Base-by-base conservation (phyloP, 495 filamentous ascomycete genomes). In the Lasiosphaeria ovina region DNA sequence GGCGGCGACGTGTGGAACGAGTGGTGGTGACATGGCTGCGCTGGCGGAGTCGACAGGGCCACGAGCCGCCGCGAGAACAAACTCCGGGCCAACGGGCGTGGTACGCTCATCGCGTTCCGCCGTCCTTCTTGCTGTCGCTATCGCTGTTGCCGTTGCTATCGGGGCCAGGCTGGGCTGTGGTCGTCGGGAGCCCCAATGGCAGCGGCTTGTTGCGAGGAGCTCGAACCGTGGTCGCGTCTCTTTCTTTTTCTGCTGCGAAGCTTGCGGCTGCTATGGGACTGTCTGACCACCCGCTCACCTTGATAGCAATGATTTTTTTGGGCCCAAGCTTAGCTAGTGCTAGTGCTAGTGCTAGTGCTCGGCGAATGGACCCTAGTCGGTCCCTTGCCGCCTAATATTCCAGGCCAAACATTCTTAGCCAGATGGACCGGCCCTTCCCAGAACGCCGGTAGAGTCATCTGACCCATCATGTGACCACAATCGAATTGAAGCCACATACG, bases 1-100 rank as follows among this genome's bases (percentile, higher is more conserved):
- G 71, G 69, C 38, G 73, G 63, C 53, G 79, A 80, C 68, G 63
- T 78, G 68, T 80, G 77, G 63, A 81, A 79, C 38, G 44, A 47
- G 12, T n/a, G 44, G 24, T 69, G 58, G 65, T 63, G 70, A 50
- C 71, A 77, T 73, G 66, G 57, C 45, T 45, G 31, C 36, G 62
- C 31, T 17, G 35, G 1, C 6, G 54, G n/a, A 14, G 52, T n/a
- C 35, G 14, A 17, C 16, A 50, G 32, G 31, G 53, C 57, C 35
- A 61, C 65, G 63, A 72, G 63, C 66, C 62, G 60, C 66, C 64
- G 60, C 57, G 69, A 69, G 66, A 73, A 14, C 35, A 76, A 58
- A 51, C 69, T 70, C 67, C 72, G 67, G 61, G 67, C 69, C 17
- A 54, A 66, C 51, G 72, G 66, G 40, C 72, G 68, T 65, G 72